These are phyloP conservation scores for Ceratobasidium theobromae DNA, from an alignment of 1,284 basidiomycete species.

Conservation along the genomic window DNA sequence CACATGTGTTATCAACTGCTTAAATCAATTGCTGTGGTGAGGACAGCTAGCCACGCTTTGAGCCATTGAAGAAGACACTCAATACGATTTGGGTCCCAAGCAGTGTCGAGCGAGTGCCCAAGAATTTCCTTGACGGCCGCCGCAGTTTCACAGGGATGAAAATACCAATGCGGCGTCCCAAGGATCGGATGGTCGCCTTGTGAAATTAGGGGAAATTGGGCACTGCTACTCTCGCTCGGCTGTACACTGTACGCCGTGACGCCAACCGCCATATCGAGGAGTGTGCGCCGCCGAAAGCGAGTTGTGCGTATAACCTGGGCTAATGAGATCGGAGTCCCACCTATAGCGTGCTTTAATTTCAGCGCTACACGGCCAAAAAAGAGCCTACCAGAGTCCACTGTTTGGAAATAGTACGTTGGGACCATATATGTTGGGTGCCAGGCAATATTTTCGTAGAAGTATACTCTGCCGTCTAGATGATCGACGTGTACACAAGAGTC, in stretches of 20 bases:
- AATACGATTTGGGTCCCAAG: constrained; percentile 39
- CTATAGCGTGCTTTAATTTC: not conserved
- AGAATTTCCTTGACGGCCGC: constrained; percentile 65
- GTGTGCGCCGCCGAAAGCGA: constrained; percentile 8
- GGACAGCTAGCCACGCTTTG: constrained; percentile 72
- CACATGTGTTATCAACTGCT: constrained; percentile 31
- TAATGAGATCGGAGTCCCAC: constrained; percentile 2
- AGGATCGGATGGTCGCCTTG: constrained; percentile 80
- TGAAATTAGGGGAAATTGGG: constrained; percentile 70
- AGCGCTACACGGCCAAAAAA: not conserved
- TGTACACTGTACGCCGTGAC: not conserved
- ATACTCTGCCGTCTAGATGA: constrained; percentile 4
- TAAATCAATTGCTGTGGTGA: constrained; percentile 62
- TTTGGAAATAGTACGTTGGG: constrained; percentile 75
- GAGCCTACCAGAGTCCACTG: constrained; percentile 61
- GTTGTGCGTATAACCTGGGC: not conserved
- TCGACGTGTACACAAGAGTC: constrained; percentile 40
- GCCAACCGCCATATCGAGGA: not conserved
- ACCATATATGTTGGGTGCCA: constrained; percentile 74
- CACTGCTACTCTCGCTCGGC: constrained; percentile 34
- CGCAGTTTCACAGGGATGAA: constrained; percentile 79
- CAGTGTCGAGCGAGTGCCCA: constrained; percentile 46
- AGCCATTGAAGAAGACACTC: constrained; percentile 53
- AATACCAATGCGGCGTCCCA: constrained; percentile 72
- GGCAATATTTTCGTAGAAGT: constrained; percentile 59